Conservation (phyloP, 2,329 filamentous ascomycete species). For the Didymellaceae sp. region DNA sequence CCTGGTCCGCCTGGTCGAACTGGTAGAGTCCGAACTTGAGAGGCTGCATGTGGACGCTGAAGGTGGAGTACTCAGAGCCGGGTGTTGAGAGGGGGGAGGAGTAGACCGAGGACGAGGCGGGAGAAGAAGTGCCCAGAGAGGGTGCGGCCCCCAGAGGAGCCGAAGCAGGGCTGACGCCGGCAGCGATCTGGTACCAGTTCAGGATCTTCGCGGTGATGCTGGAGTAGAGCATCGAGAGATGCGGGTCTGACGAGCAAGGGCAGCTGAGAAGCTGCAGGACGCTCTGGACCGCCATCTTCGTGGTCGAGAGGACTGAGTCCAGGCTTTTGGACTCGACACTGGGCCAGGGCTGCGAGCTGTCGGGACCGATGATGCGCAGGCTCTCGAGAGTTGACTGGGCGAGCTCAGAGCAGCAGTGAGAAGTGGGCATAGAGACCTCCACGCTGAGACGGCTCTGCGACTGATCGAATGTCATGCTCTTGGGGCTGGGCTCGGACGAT, state of each 20-base stretch:
- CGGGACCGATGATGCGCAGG: constrained; percentile 33
- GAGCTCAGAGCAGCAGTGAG: constrained; percentile 40
- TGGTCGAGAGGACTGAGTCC: constrained; percentile 37
- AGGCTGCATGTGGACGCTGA: constrained; percentile 33
- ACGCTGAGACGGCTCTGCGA: constrained; percentile 22
- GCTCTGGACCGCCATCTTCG: constrained; percentile 35
- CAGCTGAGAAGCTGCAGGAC: constrained; percentile 40
- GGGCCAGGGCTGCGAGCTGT: constrained; percentile 22
- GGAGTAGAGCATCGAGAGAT: constrained; percentile 45
- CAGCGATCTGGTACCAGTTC: constrained; percentile 43
- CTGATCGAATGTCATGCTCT: constrained; percentile 24
- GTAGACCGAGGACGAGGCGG: constrained; percentile 26
- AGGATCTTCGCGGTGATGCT: constrained; percentile 44
- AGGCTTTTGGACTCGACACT: constrained; percentile 31
- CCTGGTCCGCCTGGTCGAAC: constrained; percentile 38
- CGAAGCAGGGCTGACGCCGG: constrained; percentile 27
- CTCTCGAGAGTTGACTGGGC: constrained; percentile 42
- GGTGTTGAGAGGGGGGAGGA: constrained; percentile 29
- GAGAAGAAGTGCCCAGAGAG: constrained; percentile 20
- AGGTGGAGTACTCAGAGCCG: constrained; percentile 20
- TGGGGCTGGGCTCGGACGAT: constrained; percentile 19
- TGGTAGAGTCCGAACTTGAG: constrained; percentile 36
- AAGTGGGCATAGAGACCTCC: constrained; percentile 28
- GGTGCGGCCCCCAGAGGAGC: constrained; percentile 20
- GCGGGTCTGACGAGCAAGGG: constrained; percentile 41